Evolutionary conservation across 345 rosid species (phyloP).

Genomic region (Lumnitzera racemosa): DNA sequence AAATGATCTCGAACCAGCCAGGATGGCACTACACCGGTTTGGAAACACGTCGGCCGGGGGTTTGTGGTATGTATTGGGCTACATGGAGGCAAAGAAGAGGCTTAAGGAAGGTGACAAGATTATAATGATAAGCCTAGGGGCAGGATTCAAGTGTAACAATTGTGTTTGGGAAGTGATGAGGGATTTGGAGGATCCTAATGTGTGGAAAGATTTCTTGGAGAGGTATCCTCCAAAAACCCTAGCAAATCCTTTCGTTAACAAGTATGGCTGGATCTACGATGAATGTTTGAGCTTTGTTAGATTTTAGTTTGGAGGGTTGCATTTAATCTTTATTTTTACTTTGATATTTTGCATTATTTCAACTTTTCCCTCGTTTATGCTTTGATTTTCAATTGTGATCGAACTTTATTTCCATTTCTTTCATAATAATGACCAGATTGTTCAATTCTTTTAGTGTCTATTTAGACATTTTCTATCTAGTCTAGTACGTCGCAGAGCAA

Average conservation of each 20-base stretch:
- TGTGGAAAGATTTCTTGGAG: slow-evolving; percentile 44
- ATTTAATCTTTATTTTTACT: no score
- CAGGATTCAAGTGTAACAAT: slow-evolving; percentile 54
- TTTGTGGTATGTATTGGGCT: slow-evolving; percentile 71
- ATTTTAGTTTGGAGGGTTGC: no score
- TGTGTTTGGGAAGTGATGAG: slow-evolving; percentile 51
- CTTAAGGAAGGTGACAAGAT: slow-evolving; percentile 34
- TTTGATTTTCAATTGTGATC: no score
- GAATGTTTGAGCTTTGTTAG: slow-evolving; percentile 13
- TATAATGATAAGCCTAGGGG: slow-evolving; percentile 58
- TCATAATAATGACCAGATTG: no score
- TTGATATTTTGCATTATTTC: no score
- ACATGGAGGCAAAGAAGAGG: slow-evolving; percentile 63
- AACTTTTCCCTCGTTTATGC: no score
- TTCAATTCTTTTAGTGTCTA: no score
- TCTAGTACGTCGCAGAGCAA: no score
- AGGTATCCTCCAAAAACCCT: slow-evolving; percentile 23
- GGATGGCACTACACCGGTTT: slow-evolving; percentile 75
- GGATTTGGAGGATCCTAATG: slow-evolving; percentile 35
- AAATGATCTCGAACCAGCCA: slow-evolving; percentile 63
- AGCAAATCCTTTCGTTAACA: slow-evolving; percentile 30
- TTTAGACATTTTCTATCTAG: no score
- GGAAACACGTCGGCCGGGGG: slow-evolving; percentile 84
- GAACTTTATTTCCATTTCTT: no score
- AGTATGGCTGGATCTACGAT: slow-evolving; percentile 26